Conservation (phyloP, 441 rosid genomes). For the Erodium chrysanthum region DNA sequence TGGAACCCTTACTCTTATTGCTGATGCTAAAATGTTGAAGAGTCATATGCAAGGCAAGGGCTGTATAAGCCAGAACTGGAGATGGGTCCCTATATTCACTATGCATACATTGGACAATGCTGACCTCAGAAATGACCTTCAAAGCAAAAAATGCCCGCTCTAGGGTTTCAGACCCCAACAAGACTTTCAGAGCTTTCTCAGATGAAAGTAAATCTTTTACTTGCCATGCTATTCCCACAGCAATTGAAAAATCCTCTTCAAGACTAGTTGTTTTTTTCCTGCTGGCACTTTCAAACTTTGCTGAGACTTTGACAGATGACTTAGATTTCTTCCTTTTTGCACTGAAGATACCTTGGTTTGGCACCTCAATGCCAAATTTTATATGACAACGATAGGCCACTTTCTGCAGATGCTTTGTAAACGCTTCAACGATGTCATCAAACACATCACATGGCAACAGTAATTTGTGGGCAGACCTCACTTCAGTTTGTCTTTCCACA, state of each 20-base stretch:
- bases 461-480: slow-evolving; percentile 72
- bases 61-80: slow-evolving; percentile 66
- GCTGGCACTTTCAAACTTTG: slow-evolving; percentile 48
- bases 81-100: slow-evolving; percentile 44
- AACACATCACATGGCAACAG: slow-evolving; percentile 44
- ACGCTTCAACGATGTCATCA: slow-evolving; percentile 47
- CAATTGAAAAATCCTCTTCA: slow-evolving; percentile 51
- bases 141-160: slow-evolving; percentile 45
- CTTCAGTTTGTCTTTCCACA: slow-evolving; percentile 55
- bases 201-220: slow-evolving; percentile 56
- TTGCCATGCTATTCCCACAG: slow-evolving; percentile 89
- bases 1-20: slow-evolving; percentile 16
- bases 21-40: slow-evolving; percentile 28
- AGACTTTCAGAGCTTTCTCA: slow-evolving; percentile 44
- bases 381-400: slow-evolving; percentile 62
- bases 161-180: slow-evolving; percentile 43
- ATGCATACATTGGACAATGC: slow-evolving; percentile 48
- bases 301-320: slow-evolving; percentile 38
- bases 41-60: slow-evolving; percentile 55
- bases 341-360: slow-evolving; percentile 34
- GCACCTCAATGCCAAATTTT: slow-evolving; percentile 57
- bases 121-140: slow-evolving; percentile 63
- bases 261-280: slow-evolving; percentile 44
- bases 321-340: slow-evolving; percentile 45
- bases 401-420: slow-evolving; percentile 48